Percentiles rank a stretch among this genome's conserved stretches.
Conservation (phyloP, 345 rosid species). For the Ailanthus altissimus region DNA sequence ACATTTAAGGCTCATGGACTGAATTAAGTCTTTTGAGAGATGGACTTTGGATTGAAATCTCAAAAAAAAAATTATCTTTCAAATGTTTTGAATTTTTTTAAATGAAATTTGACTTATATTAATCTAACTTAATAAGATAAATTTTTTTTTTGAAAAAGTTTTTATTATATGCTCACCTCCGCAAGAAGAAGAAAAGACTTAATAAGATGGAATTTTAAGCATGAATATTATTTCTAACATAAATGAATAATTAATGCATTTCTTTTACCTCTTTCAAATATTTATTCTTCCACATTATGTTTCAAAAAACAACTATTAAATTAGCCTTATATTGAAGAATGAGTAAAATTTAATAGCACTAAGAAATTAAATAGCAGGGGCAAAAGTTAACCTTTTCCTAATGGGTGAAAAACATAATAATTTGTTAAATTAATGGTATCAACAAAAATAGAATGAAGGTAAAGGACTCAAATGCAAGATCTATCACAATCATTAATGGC, state of each 20-base stretch:
- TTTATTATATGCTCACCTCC: no score
- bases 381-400: neutral
- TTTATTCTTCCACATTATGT: neutral
- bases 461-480: constrained; percentile 28
- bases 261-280: neutral
- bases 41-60: no score
- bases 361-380: neutral
- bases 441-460: neutral
- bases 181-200: no score
- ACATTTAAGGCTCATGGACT: no score
- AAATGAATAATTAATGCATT: neutral
- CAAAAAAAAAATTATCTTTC: no score
- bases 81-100: no score
- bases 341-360: neutral
- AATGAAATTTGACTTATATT: neutral
- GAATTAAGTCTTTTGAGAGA: no score
- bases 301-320: neutral
- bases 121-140: neutral
- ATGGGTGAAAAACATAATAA: no score
- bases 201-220: neutral
- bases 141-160: no score
- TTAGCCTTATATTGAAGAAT: neutral
- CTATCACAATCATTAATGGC: constrained; percentile 53
- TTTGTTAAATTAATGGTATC: neutral
- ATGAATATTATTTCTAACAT: no score